phyloP scores from a whole-genome alignment of 768 basidiomycete genomes.

The Phylloporus sp. region DNA sequence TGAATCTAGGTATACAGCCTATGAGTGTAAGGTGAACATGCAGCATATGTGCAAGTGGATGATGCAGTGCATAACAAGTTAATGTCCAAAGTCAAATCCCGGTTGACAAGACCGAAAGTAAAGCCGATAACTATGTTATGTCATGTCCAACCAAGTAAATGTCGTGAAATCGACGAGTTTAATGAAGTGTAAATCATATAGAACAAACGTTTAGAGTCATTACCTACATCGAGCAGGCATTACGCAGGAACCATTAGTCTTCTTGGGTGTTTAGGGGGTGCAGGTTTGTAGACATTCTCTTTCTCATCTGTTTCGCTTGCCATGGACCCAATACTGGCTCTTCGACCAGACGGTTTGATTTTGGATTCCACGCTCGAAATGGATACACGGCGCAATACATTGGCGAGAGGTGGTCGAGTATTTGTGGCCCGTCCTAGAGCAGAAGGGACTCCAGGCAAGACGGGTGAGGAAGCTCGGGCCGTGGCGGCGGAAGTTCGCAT shows the following conservation, averaged over 20 bases:
- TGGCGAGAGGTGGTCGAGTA: conserved; percentile 10
- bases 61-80: conserved; percentile 3
- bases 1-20: conserved; percentile 24
- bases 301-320: conserved; percentile 54
- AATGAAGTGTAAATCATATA: conserved; percentile 8
- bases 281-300: conserved; percentile 46
- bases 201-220: not conserved
- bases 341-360: conserved; percentile 31
- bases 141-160: conserved; percentile 11
- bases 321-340: conserved; percentile 33
- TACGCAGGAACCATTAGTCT: conserved; percentile 18
- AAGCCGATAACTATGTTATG: not conserved
- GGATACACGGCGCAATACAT: conserved; percentile 27
- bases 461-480: conserved; percentile 36
- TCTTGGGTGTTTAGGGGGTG: conserved; percentile 12
- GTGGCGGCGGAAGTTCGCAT: conserved; percentile 31
- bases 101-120: conserved; percentile 9
- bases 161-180: conserved; percentile 2
- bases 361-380: conserved; percentile 33
- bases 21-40: conserved; percentile 10
- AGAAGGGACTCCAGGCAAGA: conserved; percentile 30
- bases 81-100: conserved; percentile 6
- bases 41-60: conserved; percentile 9
- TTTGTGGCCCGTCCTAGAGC: conserved; percentile 23
- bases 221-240: not conserved